Evolutionary conservation across 441 rosid species (phyloP).

Genomic region (Croton setiger): DNA sequence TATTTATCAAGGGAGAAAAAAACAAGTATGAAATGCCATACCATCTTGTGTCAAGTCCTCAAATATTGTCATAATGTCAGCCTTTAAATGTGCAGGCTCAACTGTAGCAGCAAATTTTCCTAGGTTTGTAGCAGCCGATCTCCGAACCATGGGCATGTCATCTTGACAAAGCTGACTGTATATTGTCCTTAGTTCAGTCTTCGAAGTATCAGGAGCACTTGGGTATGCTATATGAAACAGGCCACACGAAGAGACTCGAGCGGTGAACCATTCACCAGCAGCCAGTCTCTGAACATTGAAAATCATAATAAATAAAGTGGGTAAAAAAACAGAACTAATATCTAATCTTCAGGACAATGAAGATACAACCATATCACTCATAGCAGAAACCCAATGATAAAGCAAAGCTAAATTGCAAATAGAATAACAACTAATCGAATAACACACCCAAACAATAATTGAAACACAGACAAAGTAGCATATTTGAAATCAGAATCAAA

Average conservation of each 20-base stretch:
- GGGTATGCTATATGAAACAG: slow-evolving; percentile 84
- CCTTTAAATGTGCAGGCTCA: slow-evolving; percentile 65
- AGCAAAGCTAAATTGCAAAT: background rate
- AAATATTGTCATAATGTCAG: slow-evolving; percentile 84
- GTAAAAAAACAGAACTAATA: background rate
- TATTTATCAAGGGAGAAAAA: background rate
- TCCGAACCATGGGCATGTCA: slow-evolving; percentile 99
- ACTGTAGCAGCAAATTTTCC: slow-evolving; percentile 95
- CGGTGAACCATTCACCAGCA: slow-evolving; percentile 94
- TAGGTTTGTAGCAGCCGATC: slow-evolving; percentile 89
- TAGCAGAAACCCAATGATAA: background rate
- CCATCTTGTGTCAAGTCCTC: slow-evolving; percentile 91
- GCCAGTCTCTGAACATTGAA: slow-evolving; percentile 62
- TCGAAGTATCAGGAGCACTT: slow-evolving; percentile 63
- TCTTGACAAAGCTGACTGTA: slow-evolving; percentile 85
- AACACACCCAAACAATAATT: background rate
- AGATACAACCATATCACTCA: background rate
- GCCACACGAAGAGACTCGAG: slow-evolving; percentile 93
- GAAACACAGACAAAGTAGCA: background rate
- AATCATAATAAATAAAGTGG: background rate
- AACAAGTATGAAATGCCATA: slow-evolving; percentile 24
- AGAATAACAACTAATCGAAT: background rate
- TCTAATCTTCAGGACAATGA: background rate
- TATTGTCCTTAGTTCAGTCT: slow-evolving; percentile 66
- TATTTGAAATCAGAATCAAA: slow-evolving; percentile 22